Evolutionary conservation across 1,284 basidiomycete genomes (phyloP), one percentile per base, ranked within the genome.

Genomic region (Cutaneotrichosporon curvatum): DNA sequence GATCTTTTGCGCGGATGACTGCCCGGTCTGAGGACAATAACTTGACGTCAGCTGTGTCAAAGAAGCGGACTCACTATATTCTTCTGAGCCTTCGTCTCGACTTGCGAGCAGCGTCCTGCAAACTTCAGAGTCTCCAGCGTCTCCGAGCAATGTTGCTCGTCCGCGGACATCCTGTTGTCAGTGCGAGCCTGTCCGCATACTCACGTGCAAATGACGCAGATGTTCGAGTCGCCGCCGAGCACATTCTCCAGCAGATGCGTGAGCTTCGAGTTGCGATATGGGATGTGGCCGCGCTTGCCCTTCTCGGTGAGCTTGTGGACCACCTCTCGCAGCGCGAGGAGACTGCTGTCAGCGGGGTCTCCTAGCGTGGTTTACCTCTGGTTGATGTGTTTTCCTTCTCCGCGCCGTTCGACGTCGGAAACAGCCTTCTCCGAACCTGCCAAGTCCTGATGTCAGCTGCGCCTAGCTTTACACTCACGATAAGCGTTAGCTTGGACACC

Each of bases 351-450:
- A 45, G 59, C 46, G 56, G 50, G 16, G 11, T 21, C 4, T n/a
- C 2, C 3, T 3, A 9, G 16, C 5, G 2, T 14, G 9, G 19
- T 56, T 55, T 21, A 72, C 60, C 74, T 76, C 51, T 75, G 75
- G 62, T 79, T 79, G 68, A 79, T 79, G 58, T 76, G 74, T 36
- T 75, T 73, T 12, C 77, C 78, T 52, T 80, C 78, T 19, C 77
- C 76, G 30, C 75, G 66, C 2, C 78, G 61, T 43, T 77, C 77
- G 15, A 70, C 60, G 43, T 78, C 74, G 1, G 73, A 73, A 0
- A 77, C 76, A 0, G 78, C 77, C 35, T 75, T 74, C 51, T 80
- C 78, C 12, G 73, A 75, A 4, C 78, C 78, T 3, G 78, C 78
- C 7, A 80, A 59, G 61, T 80, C 78, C 25, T 28, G 12, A 28